Conservation (phyloP, 495 filamentous ascomycete genomes). For the Arthonia radiata region DNA sequence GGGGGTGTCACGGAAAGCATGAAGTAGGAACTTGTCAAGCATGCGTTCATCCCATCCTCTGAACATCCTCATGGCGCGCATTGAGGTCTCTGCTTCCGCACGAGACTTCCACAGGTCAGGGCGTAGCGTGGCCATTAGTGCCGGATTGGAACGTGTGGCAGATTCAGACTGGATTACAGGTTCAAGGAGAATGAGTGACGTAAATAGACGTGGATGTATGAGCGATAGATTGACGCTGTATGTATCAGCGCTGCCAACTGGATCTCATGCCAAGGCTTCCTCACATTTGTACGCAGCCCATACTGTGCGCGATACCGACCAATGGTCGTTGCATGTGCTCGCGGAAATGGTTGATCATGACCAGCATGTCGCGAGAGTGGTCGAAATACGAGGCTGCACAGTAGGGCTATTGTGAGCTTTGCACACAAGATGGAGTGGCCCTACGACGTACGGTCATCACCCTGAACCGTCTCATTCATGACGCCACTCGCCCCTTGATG, state of each 20-base stretch:
- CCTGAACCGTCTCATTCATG: constrained; percentile 15
- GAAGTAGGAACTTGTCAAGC: no score
- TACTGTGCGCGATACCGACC: not conserved
- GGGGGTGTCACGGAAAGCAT: no score
- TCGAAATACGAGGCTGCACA: not conserved
- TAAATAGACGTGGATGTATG: not conserved
- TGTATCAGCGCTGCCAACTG: no score
- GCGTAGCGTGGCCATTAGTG: not conserved
- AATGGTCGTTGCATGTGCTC: not conserved
- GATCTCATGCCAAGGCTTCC: no score
- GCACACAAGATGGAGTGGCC: not conserved
- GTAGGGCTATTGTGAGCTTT: not conserved
- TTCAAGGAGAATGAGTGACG: not conserved
- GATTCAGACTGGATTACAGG: not conserved
- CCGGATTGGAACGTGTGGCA: not conserved
- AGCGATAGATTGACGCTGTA: not conserved
- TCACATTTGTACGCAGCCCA: not conserved
- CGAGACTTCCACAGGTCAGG: not conserved
- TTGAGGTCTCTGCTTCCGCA: not conserved
- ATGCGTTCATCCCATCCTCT: no score
- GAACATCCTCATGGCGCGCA: no score
- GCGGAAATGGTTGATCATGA: not conserved
- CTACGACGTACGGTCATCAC: constrained; percentile 11
- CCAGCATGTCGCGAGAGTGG: not conserved
- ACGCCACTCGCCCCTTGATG: constrained; percentile 17